Percentiles rank a stretch among this genome's conserved stretches.
Evolutionary conservation across 768 basidiomycete genomes (phyloP).

Genomic region (Exidia glandulosa): DNA sequence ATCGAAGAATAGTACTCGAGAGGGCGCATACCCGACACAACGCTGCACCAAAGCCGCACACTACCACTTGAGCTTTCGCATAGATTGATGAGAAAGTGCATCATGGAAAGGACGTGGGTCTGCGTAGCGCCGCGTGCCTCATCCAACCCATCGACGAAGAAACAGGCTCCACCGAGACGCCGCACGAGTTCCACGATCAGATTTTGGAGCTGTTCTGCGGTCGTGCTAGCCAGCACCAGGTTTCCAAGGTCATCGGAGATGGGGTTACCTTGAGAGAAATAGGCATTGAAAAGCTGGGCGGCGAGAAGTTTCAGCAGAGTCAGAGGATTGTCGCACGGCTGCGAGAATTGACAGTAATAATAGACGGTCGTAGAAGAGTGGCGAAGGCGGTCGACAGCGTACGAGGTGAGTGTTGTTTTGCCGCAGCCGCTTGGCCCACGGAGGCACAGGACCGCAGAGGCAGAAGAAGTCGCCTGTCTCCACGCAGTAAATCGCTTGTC

Average conservation of each 20-base stretch:
- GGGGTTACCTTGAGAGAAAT: not conserved
- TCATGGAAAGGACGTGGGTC: conserved; percentile 9
- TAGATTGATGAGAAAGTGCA: conserved; percentile 11
- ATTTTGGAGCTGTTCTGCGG: conserved; percentile 8
- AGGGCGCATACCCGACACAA: conserved; percentile 6
- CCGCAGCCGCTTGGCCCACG: too few relatives aligned
- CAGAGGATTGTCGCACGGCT: not conserved
- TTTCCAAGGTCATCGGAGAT: not conserved
- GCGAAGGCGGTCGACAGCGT: not conserved
- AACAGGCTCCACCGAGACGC: conserved; percentile 7
- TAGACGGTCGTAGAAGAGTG: not conserved
- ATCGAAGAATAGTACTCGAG: not conserved
- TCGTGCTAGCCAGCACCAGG: not conserved
- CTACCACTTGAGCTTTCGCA: conserved; percentile 5
- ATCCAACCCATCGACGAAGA: conserved; percentile 20
- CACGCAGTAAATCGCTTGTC: too few relatives aligned
- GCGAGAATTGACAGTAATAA: not conserved
- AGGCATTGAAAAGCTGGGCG: not conserved
- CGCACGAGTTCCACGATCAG: conserved; percentile 10
- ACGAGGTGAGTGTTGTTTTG: not conserved
- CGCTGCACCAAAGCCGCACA: conserved; percentile 18
- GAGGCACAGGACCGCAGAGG: too few relatives aligned
- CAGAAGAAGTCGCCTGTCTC: too few relatives aligned
- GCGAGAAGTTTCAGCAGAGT: not conserved
- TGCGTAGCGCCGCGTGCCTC: conserved; percentile 7